These are phyloP conservation scores for Diacronema lutheri DNA, from an alignment of 78 protist species.

Conservation along the genomic window DNA sequence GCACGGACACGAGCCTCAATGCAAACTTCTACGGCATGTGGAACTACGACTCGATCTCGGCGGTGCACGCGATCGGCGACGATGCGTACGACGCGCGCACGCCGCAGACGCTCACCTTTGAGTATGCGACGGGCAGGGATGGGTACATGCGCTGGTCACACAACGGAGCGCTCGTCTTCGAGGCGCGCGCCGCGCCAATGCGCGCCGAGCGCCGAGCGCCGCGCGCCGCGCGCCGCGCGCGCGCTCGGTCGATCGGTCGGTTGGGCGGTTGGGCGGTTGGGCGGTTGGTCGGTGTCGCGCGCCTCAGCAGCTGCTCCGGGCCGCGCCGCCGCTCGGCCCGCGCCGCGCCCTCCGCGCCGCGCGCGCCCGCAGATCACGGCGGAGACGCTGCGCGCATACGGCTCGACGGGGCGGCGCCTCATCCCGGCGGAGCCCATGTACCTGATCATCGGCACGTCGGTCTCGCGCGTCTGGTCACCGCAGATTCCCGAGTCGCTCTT, in stretches of 20 bases:
- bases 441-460: background rate
- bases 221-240: too few species aligned
- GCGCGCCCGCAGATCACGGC: background rate
- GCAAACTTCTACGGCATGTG: background rate
- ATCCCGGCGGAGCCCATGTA: slow-evolving; percentile 2
- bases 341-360: too few species aligned
- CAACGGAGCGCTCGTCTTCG: background rate
- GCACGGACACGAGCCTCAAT: background rate
- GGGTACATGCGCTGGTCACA: background rate
- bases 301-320: too few species aligned
- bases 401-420: background rate
- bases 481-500: background rate
- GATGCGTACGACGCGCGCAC: background rate
- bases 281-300: too few species aligned
- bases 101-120: background rate
- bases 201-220: too few species aligned
- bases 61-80: background rate
- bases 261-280: too few species aligned
- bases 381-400: background rate
- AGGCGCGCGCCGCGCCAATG: background rate
- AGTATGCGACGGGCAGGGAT: background rate
- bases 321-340: too few species aligned
- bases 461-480: background rate
- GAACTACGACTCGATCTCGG: background rate
- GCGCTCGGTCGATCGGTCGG: too few species aligned